These are phyloP conservation scores for Penicillium sp. DNA, from an alignment of 2,329 filamentous ascomycete genomes.

Conservation along the genomic window DNA sequence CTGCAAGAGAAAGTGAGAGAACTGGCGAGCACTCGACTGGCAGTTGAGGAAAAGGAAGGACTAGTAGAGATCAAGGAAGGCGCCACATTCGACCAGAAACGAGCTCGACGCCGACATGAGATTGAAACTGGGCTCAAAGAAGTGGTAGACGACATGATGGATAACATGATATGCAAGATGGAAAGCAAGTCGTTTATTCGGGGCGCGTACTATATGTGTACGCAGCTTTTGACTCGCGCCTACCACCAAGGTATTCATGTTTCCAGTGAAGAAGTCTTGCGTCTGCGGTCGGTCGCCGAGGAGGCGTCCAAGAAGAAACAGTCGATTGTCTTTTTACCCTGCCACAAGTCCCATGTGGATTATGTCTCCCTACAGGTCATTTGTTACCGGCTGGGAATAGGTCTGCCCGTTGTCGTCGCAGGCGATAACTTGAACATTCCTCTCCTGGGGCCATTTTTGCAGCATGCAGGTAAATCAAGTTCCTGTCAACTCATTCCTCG, in stretches of 20 bases:
- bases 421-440: conserved; percentile 97
- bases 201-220: conserved; percentile 83
- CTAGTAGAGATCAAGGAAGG: conserved; percentile 51
- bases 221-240: conserved; percentile 83
- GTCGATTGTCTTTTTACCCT: conserved; percentile 92
- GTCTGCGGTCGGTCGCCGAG: conserved; percentile 77
- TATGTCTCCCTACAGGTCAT: conserved; percentile 94
- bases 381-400: conserved; percentile 88
- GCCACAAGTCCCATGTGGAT: conserved; percentile 91
- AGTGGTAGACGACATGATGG: conserved; percentile 81
- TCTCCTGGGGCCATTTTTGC: conserved; percentile 81
- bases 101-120: conserved; percentile 47
- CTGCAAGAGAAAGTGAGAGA: conserved; percentile 72
- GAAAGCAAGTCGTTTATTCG: conserved; percentile 92
- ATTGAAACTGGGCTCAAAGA: conserved; percentile 73
- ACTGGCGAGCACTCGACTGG: conserved; percentile 71
- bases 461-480: conserved; percentile 68
- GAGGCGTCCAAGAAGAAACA: conserved; percentile 83
- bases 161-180: conserved; percentile 99
- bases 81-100: conserved; percentile 27
- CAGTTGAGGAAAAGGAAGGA: conserved; percentile 74
- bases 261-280: conserved; percentile 86
- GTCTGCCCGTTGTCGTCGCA: conserved; percentile 85
- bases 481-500: neutral
- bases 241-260: conserved; percentile 98